Percentiles rank a stretch among this genome's conserved stretches.
These are phyloP conservation scores for Fusarium burgessii DNA, from an alignment of 2,329 filamentous ascomycete genomes.

Conservation along the genomic window DNA sequence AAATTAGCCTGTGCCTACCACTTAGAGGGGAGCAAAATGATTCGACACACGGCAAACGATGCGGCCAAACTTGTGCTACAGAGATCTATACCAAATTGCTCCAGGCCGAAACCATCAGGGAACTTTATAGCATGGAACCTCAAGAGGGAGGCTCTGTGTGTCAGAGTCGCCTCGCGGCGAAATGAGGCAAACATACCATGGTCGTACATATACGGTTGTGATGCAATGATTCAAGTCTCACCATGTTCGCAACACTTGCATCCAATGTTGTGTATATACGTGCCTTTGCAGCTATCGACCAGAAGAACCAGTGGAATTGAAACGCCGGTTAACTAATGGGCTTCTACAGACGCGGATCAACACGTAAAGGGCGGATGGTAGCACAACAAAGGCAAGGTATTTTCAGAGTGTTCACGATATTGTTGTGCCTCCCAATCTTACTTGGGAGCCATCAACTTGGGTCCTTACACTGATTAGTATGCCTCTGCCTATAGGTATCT, in stretches of 20 bases:
- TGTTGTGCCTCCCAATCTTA: background rate
- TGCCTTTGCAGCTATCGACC: background rate
- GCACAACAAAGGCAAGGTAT: background rate
- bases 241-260: slow-evolving; percentile 29
- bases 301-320: background rate
- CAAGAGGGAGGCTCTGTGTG: slow-evolving; percentile 26
- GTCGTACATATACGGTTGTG: slow-evolving; percentile 45
- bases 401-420: background rate
- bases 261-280: slow-evolving; percentile 17
- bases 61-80: slow-evolving; percentile 39
- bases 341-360: background rate
- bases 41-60: slow-evolving; percentile 36
- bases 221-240: slow-evolving; percentile 39
- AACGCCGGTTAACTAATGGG: background rate
- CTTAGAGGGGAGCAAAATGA: slow-evolving; percentile 17
- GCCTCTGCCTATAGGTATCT: background rate
- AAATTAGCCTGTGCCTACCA: slow-evolving; percentile 10
- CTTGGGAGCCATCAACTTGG: background rate
- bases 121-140: slow-evolving; percentile 32
- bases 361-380: background rate
- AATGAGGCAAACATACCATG: slow-evolving; percentile 45
- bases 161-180: slow-evolving; percentile 29
- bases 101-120: slow-evolving; percentile 29
- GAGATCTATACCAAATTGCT: slow-evolving; percentile 21
- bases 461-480: background rate